Percentiles rank a stretch among this genome's conserved stretches.
Conservation (phyloP, 2,329 filamentous ascomycete genomes). For the Penicillium sp. region DNA sequence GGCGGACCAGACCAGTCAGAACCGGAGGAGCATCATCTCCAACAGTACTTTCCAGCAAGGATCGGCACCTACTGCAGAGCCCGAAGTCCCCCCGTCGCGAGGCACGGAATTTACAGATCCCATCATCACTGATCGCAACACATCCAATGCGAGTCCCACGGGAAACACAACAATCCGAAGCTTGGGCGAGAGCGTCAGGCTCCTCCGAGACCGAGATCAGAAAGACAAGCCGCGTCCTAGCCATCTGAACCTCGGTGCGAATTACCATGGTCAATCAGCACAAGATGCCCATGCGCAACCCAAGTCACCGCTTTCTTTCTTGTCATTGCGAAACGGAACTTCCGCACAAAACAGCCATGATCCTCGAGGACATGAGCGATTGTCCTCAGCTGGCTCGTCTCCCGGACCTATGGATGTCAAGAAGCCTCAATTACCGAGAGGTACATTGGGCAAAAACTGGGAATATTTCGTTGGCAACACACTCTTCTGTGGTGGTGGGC, state of each 20-base stretch:
- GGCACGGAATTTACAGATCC: constrained; percentile 79
- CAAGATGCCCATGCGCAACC: constrained; percentile 55
- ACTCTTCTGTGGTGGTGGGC: constrained; percentile 79
- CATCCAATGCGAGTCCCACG: constrained; percentile 72
- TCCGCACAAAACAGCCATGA: constrained; percentile 52
- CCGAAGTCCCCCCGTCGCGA: constrained; percentile 66
- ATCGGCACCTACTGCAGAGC: constrained; percentile 40
- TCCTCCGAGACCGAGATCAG: constrained; percentile 60
- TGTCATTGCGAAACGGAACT: constrained; percentile 58
- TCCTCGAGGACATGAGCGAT: constrained; percentile 70
- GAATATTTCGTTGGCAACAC: constrained; percentile 95
- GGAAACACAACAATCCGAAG: constrained; percentile 60
- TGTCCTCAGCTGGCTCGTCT: constrained; percentile 77
- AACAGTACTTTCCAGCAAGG: constrained; percentile 48
- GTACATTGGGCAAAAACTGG: constrained; percentile 68
- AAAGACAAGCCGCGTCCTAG: constrained; percentile 30
- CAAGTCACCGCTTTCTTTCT: constrained; percentile 75
- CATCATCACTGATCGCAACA: constrained; percentile 67
- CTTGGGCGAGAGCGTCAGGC: constrained; percentile 73
- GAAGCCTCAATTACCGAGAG: constrained; percentile 29
- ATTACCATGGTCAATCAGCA: constrained; percentile 55
- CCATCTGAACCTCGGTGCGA: constrained; percentile 60
- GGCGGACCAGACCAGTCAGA: constrained; percentile 48
- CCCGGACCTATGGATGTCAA: constrained; percentile 61
- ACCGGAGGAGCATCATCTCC: constrained; percentile 60